Evolutionary conservation across 306 rosid species (phyloP).

Genomic region (Arachis stenosperma): DNA sequence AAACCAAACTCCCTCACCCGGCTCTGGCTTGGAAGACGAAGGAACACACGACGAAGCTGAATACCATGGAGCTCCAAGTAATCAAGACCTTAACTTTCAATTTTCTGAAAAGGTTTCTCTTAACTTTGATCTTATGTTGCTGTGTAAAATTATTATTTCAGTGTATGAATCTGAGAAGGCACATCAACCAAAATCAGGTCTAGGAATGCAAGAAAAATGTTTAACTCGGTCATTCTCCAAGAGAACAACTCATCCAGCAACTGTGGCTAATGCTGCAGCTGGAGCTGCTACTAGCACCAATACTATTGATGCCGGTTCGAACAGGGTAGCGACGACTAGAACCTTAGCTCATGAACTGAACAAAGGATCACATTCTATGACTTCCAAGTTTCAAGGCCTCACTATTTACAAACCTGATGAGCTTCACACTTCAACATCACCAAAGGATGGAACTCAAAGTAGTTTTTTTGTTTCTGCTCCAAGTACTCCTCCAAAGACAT

Average conservation of each 20-base stretch:
- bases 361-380: constrained; percentile 48
- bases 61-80: constrained; percentile 83
- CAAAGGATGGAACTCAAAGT: not conserved
- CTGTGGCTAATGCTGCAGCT: not conserved
- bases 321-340: constrained; percentile 38
- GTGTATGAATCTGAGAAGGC: constrained; percentile 79
- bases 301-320: constrained; percentile 27
- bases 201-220: constrained; percentile 40
- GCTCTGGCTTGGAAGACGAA: constrained; percentile 43
- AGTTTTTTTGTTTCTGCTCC: constrained; percentile 34
- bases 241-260: constrained; percentile 35
- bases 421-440: not conserved
- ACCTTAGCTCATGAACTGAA: constrained; percentile 43
- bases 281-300: not conserved
- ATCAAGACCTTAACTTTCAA: not conserved
- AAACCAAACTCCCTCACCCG: constrained; percentile 46
- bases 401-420: constrained; percentile 43
- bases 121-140: not conserved
- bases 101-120: not conserved
- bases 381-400: constrained; percentile 60
- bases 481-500: constrained; percentile 12
- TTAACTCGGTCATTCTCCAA: constrained; percentile 40
- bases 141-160: constrained; percentile 38
- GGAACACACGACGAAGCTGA: constrained; percentile 60
- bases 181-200: constrained; percentile 56